Conservation (phyloP, 768 basidiomycete genomes). For the Mycena vitilis region DNA sequence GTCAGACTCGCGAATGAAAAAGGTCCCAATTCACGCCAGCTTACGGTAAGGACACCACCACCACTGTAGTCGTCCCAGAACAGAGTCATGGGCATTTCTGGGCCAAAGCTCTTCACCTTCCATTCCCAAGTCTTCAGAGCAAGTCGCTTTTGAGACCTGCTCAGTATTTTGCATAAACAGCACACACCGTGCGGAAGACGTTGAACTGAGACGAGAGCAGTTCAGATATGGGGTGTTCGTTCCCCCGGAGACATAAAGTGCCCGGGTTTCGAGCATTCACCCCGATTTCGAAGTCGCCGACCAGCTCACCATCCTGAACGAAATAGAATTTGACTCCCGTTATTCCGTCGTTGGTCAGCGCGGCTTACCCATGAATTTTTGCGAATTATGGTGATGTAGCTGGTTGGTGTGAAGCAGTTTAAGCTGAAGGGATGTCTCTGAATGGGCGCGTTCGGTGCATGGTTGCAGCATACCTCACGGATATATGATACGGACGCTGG, state of each 20-base stretch:
- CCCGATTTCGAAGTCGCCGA: conserved; percentile 62
- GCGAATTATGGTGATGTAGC: conserved; percentile 57
- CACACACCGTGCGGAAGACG: conserved; percentile 49
- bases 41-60: conserved; percentile 45
- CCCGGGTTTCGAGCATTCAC: conserved; percentile 44
- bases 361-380: conserved; percentile 44
- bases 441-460: not conserved
- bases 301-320: conserved; percentile 49
- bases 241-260: conserved; percentile 50
- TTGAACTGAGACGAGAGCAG: conserved; percentile 47
- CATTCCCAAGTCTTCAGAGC: conserved; percentile 48
- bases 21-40: conserved; percentile 10
- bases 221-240: conserved; percentile 51
- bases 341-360: too few species aligned
- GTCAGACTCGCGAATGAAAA: not conserved
- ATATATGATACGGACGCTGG: conserved; percentile 56
- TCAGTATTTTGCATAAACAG: conserved; percentile 11
- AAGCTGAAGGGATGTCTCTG: conserved; percentile 36
- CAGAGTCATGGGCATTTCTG: conserved; percentile 40
- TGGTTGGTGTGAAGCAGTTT: conserved; percentile 64
- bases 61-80: conserved; percentile 51
- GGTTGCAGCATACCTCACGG: conserved; percentile 42
- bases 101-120: conserved; percentile 44
- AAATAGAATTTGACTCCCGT: too few species aligned
- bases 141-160: conserved; percentile 16